Conservation (phyloP, 768 basidiomycete genomes). For the Agaricus subrufescens region DNA sequence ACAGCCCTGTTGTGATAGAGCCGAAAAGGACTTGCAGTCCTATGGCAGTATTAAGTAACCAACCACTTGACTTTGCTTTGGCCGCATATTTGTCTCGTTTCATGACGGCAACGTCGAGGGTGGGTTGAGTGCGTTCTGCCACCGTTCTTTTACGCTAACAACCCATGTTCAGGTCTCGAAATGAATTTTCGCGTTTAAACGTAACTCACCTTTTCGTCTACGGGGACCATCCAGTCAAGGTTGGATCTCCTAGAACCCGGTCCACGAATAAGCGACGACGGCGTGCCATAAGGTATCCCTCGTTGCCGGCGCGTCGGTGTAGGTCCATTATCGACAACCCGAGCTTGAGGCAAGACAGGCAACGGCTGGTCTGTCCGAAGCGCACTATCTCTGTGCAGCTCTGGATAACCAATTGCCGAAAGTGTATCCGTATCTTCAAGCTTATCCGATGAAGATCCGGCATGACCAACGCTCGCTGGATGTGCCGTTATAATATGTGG, state of each 20-base stretch:
- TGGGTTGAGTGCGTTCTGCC: conserved; percentile 50
- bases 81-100: conserved; percentile 42
- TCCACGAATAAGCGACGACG: conserved; percentile 11
- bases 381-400: conserved; percentile 6
- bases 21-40: conserved; percentile 60
- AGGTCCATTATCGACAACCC: neutral
- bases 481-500: neutral
- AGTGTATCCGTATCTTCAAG: conserved; percentile 9
- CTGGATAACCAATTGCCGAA: conserved; percentile 3
- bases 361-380: conserved; percentile 7
- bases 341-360: conserved; percentile 10
- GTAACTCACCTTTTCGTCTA: conserved; percentile 23
- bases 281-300: conserved; percentile 11
- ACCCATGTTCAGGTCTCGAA: neutral
- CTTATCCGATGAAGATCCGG: neutral
- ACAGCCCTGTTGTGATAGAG: conserved; percentile 61
- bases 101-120: conserved; percentile 38
- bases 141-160: conserved; percentile 30
- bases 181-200: neutral
- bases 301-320: conserved; percentile 8
- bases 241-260: conserved; percentile 20
- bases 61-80: conserved; percentile 40
- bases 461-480: neutral
- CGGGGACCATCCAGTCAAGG: conserved; percentile 36
- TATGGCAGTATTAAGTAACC: conserved; percentile 44